Conservation (phyloP, 495 filamentous ascomycete genomes). For the Aspergillus baeticus region DNA sequence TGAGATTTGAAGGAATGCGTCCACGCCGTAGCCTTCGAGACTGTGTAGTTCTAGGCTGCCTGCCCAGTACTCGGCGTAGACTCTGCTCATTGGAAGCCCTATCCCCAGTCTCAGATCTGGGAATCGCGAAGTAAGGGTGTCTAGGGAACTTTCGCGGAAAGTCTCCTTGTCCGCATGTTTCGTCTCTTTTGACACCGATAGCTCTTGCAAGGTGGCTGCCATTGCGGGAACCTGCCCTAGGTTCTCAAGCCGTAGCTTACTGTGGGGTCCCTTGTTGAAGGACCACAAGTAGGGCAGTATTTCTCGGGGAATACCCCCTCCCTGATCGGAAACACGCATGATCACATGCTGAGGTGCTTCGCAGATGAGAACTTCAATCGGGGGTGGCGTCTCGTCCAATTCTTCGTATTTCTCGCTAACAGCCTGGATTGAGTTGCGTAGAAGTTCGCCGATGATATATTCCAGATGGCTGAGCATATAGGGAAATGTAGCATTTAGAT, state of each 20-base stretch:
- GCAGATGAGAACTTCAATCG: slow-evolving; percentile 91
- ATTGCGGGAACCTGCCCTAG: slow-evolving; percentile 84
- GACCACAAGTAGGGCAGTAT: slow-evolving; percentile 92
- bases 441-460: slow-evolving; percentile 93
- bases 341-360: slow-evolving; percentile 95
- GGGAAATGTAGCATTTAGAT: slow-evolving; percentile 86
- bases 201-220: slow-evolving; percentile 92
- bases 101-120: slow-evolving; percentile 90
- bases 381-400: slow-evolving; percentile 54
- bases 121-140: slow-evolving; percentile 73
- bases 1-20: slow-evolving; percentile 94
- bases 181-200: slow-evolving; percentile 42
- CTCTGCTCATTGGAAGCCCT: slow-evolving; percentile 87
- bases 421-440: slow-evolving; percentile 93
- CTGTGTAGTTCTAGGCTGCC: slow-evolving; percentile 89
- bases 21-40: slow-evolving; percentile 95
- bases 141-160: slow-evolving; percentile 63
- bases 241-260: slow-evolving; percentile 71
- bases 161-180: slow-evolving; percentile 31
- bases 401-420: slow-evolving; percentile 68
- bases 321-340: slow-evolving; percentile 91
- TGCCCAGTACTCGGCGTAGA: slow-evolving; percentile 99
- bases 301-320: slow-evolving; percentile 84
- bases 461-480: slow-evolving; percentile 95
- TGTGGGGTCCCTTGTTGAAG: slow-evolving; percentile 86